Base-by-base conservation (phyloP, 768 basidiomycete species). In the Amanita inopinata region DNA sequence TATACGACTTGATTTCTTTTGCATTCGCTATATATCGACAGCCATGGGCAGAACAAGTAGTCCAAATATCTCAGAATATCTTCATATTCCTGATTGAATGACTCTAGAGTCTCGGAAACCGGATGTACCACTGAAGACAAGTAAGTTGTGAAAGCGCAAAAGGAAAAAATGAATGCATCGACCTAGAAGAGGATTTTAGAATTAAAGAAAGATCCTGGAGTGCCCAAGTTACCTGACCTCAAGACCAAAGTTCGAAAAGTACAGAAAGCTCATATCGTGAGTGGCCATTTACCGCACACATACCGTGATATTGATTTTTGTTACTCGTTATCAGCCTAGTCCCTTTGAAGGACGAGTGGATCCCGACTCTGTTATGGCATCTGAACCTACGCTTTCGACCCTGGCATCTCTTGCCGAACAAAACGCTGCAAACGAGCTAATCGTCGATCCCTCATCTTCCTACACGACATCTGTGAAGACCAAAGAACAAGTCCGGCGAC, bases 201-300 rank as follows among this genome's bases (percentile, higher is more conserved):
- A 56, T 64, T 90, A 30, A 90, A 85, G 62, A 92, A 88, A 56
- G 91, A 94, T 58, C 84, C 86, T 25, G 92, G 90, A 12, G 66
- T 96, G 2, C 91, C 91, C 4, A 79, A 83, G 53, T 72, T 94
- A 2, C 82, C 86, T 11, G 70, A 78, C 61, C 63, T 85, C 36
- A 87, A 86, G 63, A 63, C 65, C 23, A 60, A 58, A 59, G 64
- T 69, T 14, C 64, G 70, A 46, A 73, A 74, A 63, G 68, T 67
- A 45, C 66, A 70, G 31, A 69, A 65, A 61, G 15, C 66, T 60
- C 17, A 53, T 61, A 30, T 73, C 67, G 49, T 41, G 69, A 69
- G 32, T 18, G 18, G n/a, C n/a, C n/a, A n/a, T n/a, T n/a, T n/a
- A n/a, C n/a, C n/a, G n/a, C n/a, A n/a, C n/a, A n/a, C n/a, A n/a